Conservation (phyloP, 192 early-diverging fungal genomes). For the Endogone sp. region DNA sequence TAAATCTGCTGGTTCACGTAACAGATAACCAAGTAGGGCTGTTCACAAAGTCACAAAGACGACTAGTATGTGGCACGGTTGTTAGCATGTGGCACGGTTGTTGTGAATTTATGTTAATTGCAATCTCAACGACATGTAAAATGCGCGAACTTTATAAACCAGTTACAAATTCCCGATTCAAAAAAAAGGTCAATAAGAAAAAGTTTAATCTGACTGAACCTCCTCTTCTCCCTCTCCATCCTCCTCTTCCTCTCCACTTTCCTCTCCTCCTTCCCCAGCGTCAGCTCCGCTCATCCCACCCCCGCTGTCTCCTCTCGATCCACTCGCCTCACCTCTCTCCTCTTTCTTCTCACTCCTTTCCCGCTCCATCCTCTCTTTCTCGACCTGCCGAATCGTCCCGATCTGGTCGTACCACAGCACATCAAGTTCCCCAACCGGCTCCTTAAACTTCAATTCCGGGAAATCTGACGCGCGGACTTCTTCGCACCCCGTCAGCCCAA, state of each 20-base stretch:
- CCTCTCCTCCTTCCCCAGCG: neutral
- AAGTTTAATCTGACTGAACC: neutral
- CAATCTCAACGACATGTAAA: too few species aligned
- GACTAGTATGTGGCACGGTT: too few species aligned
- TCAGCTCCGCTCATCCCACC: neutral
- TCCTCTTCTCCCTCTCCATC: neutral
- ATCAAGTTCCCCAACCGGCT: neutral
- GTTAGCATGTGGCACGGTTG: too few species aligned
- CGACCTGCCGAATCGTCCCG: neutral
- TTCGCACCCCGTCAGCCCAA: constrained; percentile 20
- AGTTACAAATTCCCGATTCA: too few species aligned
- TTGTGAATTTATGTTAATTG: too few species aligned
- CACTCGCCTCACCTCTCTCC: neutral
- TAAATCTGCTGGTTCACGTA: too few species aligned
- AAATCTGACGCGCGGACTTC: neutral
- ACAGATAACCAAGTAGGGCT: too few species aligned
- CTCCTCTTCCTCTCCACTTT: neutral
- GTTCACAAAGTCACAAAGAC: too few species aligned
- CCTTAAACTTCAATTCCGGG: neutral
- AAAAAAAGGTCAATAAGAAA: too few species aligned
- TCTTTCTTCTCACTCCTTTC: neutral
- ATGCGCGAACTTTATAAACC: too few species aligned
- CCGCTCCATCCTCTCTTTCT: neutral
- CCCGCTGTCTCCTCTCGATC: neutral
- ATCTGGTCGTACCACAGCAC: neutral